Percentiles rank a stretch among this genome's conserved stretches.
These are phyloP conservation scores for Cylindrodendrum hubeiense DNA, from an alignment of 2,329 filamentous ascomycete genomes.

Conservation along the genomic window DNA sequence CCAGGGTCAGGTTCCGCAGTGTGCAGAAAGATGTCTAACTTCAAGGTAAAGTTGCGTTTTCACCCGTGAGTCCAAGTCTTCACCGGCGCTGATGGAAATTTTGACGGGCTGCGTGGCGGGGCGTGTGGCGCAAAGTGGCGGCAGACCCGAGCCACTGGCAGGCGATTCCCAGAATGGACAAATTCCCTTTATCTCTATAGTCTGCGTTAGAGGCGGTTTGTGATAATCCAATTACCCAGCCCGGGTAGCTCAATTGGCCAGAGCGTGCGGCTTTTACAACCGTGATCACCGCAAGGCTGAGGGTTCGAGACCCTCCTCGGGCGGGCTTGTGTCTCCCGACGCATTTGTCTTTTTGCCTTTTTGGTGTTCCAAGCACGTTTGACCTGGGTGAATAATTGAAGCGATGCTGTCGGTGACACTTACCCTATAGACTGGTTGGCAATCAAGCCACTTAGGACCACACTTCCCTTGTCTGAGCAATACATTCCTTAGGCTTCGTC, in stretches of 20 bases:
- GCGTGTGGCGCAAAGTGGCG: conserved; percentile 12
- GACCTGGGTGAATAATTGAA: no score
- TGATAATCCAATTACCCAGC: conserved; percentile 14
- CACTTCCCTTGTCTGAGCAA: no score
- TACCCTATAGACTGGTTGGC: no score
- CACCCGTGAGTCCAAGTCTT: conserved; percentile 8
- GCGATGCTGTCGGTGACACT: no score
- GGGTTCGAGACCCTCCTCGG: conserved; percentile 50
- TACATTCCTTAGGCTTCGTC: no score
- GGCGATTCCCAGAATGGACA: not conserved
- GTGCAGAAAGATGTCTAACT: not conserved
- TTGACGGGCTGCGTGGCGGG: conserved; percentile 18
- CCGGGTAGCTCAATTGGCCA: conserved; percentile 51
- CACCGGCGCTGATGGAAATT: conserved; percentile 23
- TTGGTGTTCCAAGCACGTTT: conserved; percentile 15
- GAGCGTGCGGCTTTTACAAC: conserved; percentile 49
- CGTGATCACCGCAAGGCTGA: conserved; percentile 45
- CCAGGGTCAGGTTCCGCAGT: not conserved
- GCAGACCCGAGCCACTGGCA: not conserved
- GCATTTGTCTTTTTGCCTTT: no score
- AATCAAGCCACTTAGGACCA: no score
- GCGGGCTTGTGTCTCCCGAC: no score
- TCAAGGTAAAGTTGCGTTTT: conserved; percentile 4
- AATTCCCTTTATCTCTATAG: conserved; percentile 1
- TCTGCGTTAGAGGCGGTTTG: not conserved